Evolutionary conservation across 371 early-diverging fungal genomes (phyloP).

Genomic region (Lichtheimia corymbifera): DNA sequence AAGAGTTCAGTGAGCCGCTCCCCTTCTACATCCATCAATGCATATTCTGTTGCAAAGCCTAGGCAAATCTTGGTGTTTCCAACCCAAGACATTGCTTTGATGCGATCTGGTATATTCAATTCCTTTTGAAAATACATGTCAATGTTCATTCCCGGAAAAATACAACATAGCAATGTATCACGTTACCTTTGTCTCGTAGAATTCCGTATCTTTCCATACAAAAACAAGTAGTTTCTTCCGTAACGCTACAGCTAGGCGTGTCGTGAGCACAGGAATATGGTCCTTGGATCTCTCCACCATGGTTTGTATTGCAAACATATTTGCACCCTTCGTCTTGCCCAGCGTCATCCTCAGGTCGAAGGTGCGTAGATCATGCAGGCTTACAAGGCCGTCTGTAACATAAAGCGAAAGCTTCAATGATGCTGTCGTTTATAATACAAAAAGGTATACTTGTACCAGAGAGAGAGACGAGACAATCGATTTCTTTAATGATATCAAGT

Average conservation of each 20-base stretch:
- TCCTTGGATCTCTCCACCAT: conserved; percentile 66
- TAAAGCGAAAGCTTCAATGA: neutral
- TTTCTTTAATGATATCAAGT: conserved; percentile 77
- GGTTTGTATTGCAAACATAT: conserved; percentile 73
- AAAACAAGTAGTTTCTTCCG: conserved; percentile 70
- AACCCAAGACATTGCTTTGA: conserved; percentile 73
- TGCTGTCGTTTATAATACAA: neutral
- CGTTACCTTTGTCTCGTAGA: conserved; percentile 55
- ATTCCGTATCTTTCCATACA: conserved; percentile 82
- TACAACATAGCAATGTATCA: neutral
- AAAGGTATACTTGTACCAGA: conserved; percentile 44
- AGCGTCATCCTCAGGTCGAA: conserved; percentile 69
- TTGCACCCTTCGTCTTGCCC: conserved; percentile 73
- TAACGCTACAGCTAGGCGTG: conserved; percentile 77
- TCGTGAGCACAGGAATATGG: conserved; percentile 71
- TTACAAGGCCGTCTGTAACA: conserved; percentile 65
- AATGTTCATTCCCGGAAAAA: too few relatives aligned
- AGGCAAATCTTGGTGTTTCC: conserved; percentile 65
- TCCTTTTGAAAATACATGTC: conserved; percentile 37
- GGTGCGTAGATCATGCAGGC: conserved; percentile 75
- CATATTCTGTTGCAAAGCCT: conserved; percentile 69
- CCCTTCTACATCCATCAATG: conserved; percentile 63
- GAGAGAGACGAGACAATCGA: conserved; percentile 71
- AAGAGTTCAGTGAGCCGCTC: conserved; percentile 56
- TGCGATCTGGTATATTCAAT: conserved; percentile 62